Conservation (phyloP, 768 basidiomycete genomes). For the Leccinum olivaceopallidum region DNA sequence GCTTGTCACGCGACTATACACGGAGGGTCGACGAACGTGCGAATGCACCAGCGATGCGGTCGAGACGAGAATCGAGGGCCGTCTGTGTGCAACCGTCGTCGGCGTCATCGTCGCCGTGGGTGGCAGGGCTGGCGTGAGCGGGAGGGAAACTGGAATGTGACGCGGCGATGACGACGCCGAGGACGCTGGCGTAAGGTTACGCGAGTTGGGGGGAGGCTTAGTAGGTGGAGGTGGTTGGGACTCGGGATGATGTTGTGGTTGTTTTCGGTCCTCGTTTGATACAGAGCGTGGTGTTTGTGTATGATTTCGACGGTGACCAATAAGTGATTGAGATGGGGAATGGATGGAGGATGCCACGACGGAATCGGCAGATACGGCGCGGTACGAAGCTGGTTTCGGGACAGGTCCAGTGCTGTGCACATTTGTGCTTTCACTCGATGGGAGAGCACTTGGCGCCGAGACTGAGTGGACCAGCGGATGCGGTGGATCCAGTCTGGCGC, state of each 20-base stretch:
- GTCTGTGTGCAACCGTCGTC: slow-evolving; percentile 43
- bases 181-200: slow-evolving; percentile 55
- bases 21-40: slow-evolving; percentile 37
- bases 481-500: slow-evolving; percentile 20
- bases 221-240: slow-evolving; percentile 16
- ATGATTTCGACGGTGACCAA: slow-evolving; percentile 10
- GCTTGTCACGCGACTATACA: slow-evolving; percentile 41
- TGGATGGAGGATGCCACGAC: slow-evolving; percentile 13
- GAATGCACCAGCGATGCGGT: slow-evolving; percentile 33
- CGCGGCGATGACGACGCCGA: slow-evolving; percentile 61
- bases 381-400: slow-evolving; percentile 28
- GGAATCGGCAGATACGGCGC: slow-evolving; percentile 29
- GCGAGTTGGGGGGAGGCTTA: slow-evolving; percentile 40
- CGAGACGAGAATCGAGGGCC: slow-evolving; percentile 40
- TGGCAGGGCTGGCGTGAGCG: slow-evolving; percentile 34
- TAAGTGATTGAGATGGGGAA: slow-evolving; percentile 28
- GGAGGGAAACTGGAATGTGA: slow-evolving; percentile 34
- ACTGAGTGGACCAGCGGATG: slow-evolving; percentile 37
- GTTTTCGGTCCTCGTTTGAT: slow-evolving; percentile 26
- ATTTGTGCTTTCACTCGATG: slow-evolving; percentile 21
- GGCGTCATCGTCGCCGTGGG: slow-evolving; percentile 45
- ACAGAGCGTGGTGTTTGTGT: slow-evolving; percentile 16
- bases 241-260: slow-evolving; percentile 19
- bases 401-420: slow-evolving; percentile 10
- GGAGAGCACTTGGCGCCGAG: slow-evolving; percentile 45